These are phyloP conservation scores for Thalassiosira pacifica DNA, from an alignment of 352 stramenopile genomes.

Conservation along the genomic window DNA sequence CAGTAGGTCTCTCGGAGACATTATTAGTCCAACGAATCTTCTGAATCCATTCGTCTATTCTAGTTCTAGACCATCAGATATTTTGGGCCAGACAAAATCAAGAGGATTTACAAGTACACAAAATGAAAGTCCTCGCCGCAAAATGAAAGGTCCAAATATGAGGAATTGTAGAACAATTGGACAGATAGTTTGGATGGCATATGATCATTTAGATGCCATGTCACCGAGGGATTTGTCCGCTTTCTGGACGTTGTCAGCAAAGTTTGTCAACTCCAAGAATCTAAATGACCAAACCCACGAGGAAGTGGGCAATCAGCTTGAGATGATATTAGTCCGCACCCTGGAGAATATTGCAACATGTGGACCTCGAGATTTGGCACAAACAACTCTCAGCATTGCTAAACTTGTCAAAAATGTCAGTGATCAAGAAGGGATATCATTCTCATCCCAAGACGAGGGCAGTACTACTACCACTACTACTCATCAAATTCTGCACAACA, in stretches of 20 bases:
- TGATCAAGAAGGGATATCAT: neutral
- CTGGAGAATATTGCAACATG: conserved; percentile 11
- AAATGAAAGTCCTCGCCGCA: no score
- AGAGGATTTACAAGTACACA: no score
- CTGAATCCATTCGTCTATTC: no score
- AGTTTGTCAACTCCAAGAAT: neutral
- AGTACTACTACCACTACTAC: no score
- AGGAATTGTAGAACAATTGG: conserved; percentile 10
- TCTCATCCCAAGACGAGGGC: no score
- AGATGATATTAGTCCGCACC: conserved; percentile 10
- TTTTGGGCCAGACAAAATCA: no score
- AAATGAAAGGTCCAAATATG: neutral
- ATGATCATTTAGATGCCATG: conserved; percentile 5
- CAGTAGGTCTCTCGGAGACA: no score
- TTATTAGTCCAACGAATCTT: no score
- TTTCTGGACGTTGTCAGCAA: conserved; percentile 12
- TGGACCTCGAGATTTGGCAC: conserved; percentile 1
- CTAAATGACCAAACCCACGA: neutral
- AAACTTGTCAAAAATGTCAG: conserved; percentile 25
- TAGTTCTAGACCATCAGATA: no score
- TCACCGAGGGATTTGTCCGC: conserved; percentile 2
- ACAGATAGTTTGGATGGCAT: conserved; percentile 1
- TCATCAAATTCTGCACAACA: conserved; percentile 1
- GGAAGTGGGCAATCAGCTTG: neutral
- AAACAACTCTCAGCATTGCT: conserved; percentile 6